These are phyloP conservation scores for Amanita polypyramis DNA, from an alignment of 768 basidiomycete genomes.

Conservation along the genomic window DNA sequence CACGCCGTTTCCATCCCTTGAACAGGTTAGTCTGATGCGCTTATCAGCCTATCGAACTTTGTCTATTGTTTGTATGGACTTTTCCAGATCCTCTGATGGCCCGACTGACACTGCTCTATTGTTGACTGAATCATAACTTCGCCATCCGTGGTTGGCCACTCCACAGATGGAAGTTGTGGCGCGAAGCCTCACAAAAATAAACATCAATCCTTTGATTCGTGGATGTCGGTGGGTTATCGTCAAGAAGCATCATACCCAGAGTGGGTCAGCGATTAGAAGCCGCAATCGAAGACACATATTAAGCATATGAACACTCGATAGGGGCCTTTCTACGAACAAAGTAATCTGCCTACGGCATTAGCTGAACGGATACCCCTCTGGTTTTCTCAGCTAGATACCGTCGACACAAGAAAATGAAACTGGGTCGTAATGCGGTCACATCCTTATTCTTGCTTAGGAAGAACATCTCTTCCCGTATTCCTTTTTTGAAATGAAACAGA, in stretches of 20 bases:
- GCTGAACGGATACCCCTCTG: background rate
- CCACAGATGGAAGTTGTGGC: background rate
- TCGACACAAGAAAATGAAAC: background rate
- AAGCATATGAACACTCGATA: background rate
- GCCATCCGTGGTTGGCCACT: background rate
- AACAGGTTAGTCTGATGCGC: background rate
- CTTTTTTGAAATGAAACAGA: background rate
- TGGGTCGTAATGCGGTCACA: background rate
- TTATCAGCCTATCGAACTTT: background rate
- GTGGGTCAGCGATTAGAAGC: conserved; percentile 2
- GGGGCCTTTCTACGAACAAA: background rate
- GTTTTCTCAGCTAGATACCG: background rate
- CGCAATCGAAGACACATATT: conserved; percentile 1
- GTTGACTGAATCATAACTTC: background rate
- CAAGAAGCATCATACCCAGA: background rate
- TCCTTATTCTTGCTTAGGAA: background rate
- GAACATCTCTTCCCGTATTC: background rate
- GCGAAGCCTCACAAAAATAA: background rate
- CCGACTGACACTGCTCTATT: background rate
- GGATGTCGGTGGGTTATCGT: background rate
- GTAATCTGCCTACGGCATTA: background rate
- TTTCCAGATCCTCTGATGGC: background rate
- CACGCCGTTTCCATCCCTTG: background rate
- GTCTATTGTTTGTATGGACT: background rate
- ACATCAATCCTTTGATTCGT: background rate